Evolutionary conservation across 176 grass and related monocot genomes (phyloP).

Genomic region (Saccharum officinarum): DNA sequence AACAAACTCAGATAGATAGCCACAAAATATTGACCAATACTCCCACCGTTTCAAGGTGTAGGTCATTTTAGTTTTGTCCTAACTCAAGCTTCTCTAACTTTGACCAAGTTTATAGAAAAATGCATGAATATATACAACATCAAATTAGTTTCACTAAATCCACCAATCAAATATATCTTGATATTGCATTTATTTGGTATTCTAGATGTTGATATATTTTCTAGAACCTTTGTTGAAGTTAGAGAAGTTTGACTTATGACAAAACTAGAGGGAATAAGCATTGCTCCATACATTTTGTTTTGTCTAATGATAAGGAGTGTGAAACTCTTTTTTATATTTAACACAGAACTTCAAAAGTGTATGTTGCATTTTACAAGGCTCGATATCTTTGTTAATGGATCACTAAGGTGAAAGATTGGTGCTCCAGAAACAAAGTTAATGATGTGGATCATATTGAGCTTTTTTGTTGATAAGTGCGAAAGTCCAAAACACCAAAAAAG

Average conservation of each 20-base stretch:
- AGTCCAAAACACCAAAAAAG: not conserved
- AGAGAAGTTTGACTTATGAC: not conserved
- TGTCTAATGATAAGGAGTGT: not conserved
- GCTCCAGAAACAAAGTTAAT: not conserved
- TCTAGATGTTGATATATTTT: not conserved
- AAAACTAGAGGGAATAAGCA: not conserved
- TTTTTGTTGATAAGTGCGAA: not conserved
- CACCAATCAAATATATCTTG: not conserved
- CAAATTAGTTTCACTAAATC: not conserved
- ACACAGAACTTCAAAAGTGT: not conserved
- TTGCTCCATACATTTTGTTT: not conserved
- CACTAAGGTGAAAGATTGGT: not conserved
- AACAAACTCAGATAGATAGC: not conserved
- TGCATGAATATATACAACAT: not conserved
- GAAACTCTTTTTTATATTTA: not conserved
- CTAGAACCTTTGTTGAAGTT: not conserved
- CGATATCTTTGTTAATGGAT: not conserved
- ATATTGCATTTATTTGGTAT: not conserved
- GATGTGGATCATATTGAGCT: not conserved
- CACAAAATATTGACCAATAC: constrained; percentile 8
- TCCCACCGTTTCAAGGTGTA: not conserved
- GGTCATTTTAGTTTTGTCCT: not conserved
- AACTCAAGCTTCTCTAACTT: not conserved
- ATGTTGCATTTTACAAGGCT: not conserved
- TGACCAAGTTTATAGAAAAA: not conserved